These are phyloP conservation scores for Sherardia arvensis DNA, from an alignment of 257 asterid genomes.

Conservation along the genomic window DNA sequence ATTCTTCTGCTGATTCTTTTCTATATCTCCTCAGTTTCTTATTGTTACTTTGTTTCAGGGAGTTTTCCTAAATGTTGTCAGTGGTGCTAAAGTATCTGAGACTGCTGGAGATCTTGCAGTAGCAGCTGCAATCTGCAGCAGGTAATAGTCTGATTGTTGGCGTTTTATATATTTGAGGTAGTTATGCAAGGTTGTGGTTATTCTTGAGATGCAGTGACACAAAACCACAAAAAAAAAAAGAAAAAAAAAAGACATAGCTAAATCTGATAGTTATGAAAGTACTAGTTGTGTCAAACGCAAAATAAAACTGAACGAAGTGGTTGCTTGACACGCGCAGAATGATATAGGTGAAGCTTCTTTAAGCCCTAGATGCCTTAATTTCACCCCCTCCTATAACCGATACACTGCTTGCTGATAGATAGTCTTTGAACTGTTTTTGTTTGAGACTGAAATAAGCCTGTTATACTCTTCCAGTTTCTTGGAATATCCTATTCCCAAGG, in stretches of 20 bases:
- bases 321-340: background rate
- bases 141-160: conserved; percentile 30
- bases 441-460: background rate
- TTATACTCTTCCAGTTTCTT: conserved; percentile 52
- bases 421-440: background rate
- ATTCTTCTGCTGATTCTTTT: conserved; percentile 7
- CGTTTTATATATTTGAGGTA: background rate
- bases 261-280: no score
- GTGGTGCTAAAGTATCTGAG: conserved; percentile 61
- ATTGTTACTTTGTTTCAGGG: conserved; percentile 37
- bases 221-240: no score
- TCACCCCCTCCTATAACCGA: background rate
- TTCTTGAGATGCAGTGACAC: background rate
- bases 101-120: conserved; percentile 93
- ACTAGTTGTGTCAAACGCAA: no score
- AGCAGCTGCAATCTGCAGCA: conserved; percentile 98
- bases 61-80: conserved; percentile 64
- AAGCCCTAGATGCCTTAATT: no score
- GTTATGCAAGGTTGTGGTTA: background rate
- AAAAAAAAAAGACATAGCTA: background rate
- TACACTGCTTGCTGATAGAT: background rate
- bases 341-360: no score
- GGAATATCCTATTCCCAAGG: conserved; percentile 83
- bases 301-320: background rate
- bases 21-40: conserved; percentile 15